Evolutionary conservation across 306 rosid genomes (phyloP), one percentile per base, ranked within the genome.

Genomic region (Ceratonia siliqua): DNA sequence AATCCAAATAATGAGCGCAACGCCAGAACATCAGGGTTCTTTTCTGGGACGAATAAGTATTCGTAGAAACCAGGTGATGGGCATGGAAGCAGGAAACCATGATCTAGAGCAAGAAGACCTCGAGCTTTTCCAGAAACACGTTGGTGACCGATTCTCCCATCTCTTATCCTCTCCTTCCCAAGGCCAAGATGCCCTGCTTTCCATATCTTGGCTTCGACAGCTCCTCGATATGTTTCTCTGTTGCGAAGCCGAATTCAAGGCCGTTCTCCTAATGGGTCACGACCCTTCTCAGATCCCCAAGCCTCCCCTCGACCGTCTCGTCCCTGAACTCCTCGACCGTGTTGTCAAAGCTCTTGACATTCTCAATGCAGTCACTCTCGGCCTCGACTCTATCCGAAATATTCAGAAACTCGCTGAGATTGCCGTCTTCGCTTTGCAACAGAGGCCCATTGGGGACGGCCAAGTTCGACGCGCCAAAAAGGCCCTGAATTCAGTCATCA

Each of bases 181-280:
- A 0, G 97, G 87, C 82, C 0, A 24, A 42, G 89, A 87, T 1
- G 53, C 92, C 0, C 41, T 92, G 0, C 89, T 92, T 3, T 95
- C 99, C 18, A 81, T 92, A 35, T 78, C 82, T 0, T 92, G 96
- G 97, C 89, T 90, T 1, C 65, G 99, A 2, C 86, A 73, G 35
- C 93, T 95, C 15, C 89, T 95, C 30, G 96, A 95, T 65, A 80
- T 77, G 38, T 91, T 92, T 52, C 92, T 95, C 27, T 95, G 99
- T 54, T 90, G 96, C 72, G 99, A 95, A 68, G 92, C 97, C 0
- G 93, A 95, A 72, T 95, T 92, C 89, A 95, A 95, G 55, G 97
- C 97, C 13, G 84, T 95, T 0, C 59, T 95, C 28, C 17, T 95
- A 8, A 84, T 86, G 88, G 95, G 88, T 3, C 96, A 89, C 5